Conservation (phyloP, 495 filamentous ascomycete species). For the Podospora fimiseda region DNA sequence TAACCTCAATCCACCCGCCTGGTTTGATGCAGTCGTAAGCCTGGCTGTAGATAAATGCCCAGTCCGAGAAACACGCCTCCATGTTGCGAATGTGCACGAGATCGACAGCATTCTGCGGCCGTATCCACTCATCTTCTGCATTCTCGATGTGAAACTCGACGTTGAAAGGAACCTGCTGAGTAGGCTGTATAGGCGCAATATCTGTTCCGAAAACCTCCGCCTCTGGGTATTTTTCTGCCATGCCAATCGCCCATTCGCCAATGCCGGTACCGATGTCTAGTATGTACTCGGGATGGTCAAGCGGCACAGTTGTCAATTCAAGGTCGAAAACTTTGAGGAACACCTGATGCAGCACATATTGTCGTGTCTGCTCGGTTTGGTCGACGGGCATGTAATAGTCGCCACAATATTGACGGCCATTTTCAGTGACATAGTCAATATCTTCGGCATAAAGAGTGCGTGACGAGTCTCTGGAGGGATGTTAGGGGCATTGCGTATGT, state of each 20-base stretch:
- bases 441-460: constrained; percentile 52
- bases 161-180: constrained; percentile 51
- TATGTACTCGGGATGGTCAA: constrained; percentile 51
- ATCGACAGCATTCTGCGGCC: constrained; percentile 52
- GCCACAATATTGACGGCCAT: constrained; percentile 62
- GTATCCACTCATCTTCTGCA: constrained; percentile 54
- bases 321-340: constrained; percentile 55
- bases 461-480: constrained; percentile 40
- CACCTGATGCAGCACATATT: constrained; percentile 61
- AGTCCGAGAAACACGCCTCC: constrained; percentile 57
- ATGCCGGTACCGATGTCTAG: constrained; percentile 65
- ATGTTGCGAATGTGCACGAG: constrained; percentile 60
- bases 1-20: constrained; percentile 60
- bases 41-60: constrained; percentile 54
- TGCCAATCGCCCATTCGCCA: constrained; percentile 70
- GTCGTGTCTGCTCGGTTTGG: constrained; percentile 63
- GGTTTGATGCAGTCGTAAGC: constrained; percentile 53
- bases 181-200: constrained; percentile 53
- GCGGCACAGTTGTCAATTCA: constrained; percentile 52
- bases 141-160: constrained; percentile 67
- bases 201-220: constrained; percentile 64
- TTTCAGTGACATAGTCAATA: constrained; percentile 52
- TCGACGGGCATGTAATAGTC: constrained; percentile 74
- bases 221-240: constrained; percentile 56
- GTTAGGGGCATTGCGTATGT: not conserved